Percentiles rank a stretch among this genome's conserved stretches.
phyloP scores from a whole-genome alignment of 1,284 basidiomycete species.

The Schizophyllum commune region DNA sequence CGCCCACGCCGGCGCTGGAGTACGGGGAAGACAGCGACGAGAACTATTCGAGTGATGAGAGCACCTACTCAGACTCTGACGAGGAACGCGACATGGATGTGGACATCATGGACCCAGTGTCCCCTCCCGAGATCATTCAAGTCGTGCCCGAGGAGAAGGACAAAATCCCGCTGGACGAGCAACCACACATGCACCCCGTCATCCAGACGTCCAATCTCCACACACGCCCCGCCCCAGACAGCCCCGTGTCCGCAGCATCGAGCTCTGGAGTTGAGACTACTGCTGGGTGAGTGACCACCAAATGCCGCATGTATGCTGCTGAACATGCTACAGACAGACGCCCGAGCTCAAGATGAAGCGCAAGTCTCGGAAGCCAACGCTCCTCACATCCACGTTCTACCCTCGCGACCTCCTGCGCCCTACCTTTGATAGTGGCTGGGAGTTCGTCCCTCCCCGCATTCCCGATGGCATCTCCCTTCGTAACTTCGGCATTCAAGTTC shows the following conservation, averaged over 20 bases:
- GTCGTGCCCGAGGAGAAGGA: constrained; percentile 13
- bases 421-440: constrained; percentile 33
- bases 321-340: background rate
- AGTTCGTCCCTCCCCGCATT: constrained; percentile 58
- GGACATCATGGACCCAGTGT: constrained; percentile 8
- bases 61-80: constrained; percentile 10
- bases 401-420: constrained; percentile 33
- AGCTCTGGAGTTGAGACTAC: constrained; percentile 3
- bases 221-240: constrained; percentile 6
- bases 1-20: constrained; percentile 12
- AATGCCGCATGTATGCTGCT: background rate
- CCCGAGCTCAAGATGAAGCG: constrained; percentile 1
- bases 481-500: constrained; percentile 78
- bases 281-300: background rate
- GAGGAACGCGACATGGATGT: constrained; percentile 10
- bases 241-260: constrained; percentile 3
- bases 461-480: constrained; percentile 70
- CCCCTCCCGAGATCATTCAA: constrained; percentile 11
- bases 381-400: constrained; percentile 45
- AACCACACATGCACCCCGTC: constrained; percentile 48
- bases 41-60: constrained; percentile 21
- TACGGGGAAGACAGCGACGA: constrained; percentile 29
- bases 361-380: constrained; percentile 17
- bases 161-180: constrained; percentile 12
- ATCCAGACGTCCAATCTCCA: constrained; percentile 25